Evolutionary conservation across 1,139 yeast species (phyloP).

Genomic region (Taphrina flavorubra): DNA sequence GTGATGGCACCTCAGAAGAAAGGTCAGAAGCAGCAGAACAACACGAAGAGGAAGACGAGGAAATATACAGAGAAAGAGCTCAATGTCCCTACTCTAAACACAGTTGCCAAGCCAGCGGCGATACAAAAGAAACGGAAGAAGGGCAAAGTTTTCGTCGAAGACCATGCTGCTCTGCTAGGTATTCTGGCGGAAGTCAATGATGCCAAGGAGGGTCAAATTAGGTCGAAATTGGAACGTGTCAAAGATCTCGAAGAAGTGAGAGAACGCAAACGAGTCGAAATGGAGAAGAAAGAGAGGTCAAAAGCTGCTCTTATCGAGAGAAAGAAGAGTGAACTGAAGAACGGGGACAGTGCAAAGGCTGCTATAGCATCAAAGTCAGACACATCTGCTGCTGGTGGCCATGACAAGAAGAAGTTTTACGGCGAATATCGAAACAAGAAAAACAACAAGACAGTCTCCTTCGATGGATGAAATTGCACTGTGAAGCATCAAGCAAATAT

Average conservation of each 20-base stretch:
- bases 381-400: background rate
- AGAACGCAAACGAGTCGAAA: conserved; percentile 33
- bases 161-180: conserved; percentile 23
- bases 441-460: background rate
- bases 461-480: background rate
- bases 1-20: conserved; percentile 34
- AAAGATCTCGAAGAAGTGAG: conserved; percentile 38
- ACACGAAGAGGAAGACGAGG: conserved; percentile 26
- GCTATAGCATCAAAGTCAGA: background rate
- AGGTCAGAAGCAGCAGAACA: conserved; percentile 35
- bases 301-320: conserved; percentile 34
- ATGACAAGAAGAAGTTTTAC: conserved; percentile 15
- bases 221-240: conserved; percentile 39
- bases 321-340: conserved; percentile 22
- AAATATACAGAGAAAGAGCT: conserved; percentile 36
- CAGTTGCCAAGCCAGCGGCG: conserved; percentile 36
- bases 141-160: conserved; percentile 38
- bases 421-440: conserved; percentile 29
- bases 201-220: conserved; percentile 34
- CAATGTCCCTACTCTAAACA: conserved; percentile 28
- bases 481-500: too few relatives aligned
- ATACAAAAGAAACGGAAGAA: conserved; percentile 33
- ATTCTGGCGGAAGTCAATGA: conserved; percentile 40
- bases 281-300: conserved; percentile 33
- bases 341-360: conserved; percentile 7